Base-by-base conservation (phyloP, 2,329 filamentous ascomycete species). In the Aspergillus latus region DNA sequence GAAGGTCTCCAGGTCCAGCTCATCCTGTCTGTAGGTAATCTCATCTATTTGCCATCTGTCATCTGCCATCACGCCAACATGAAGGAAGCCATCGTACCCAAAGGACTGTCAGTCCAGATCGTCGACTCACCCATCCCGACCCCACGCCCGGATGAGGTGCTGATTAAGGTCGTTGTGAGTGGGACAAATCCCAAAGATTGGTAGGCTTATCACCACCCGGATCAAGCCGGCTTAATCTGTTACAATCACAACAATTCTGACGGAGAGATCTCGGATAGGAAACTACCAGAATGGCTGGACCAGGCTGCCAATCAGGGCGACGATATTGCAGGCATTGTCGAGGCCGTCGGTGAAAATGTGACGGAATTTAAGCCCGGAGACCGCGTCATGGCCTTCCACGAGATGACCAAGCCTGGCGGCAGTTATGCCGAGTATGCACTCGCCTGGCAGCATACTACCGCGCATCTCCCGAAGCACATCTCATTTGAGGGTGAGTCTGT, bases 381-480 rank as follows among this genome's bases (percentile, higher is more conserved):
- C 61, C 75, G 81, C 5, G 83, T 86, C 1, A 80, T 70, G 0
- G 73, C 72, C 0, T 74, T 77, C 58, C 76, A 78, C 48, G 68
- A 81, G 63, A 84, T 84, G 78, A 63, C 72, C 48, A 72, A 72
- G 1, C 73, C 77, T 0, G 71, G 75, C n/a, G 83, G 83, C 2
- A 77, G 73, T 32, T 85, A 78, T 59, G 83, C 81, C 1, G 82
- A 85, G 59, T 85, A 84, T 63, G 81, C 81, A 0, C 65, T 85
- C 5, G 78, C 77, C 1, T 79, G 74, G 74, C 73, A 74, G 30
- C 73, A 82, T 57, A 80, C 81, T 0, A 85, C 82, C 0, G 82
- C 84, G 66, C 80, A 81, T 63, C 69, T 85, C 11, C 80, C 82
- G 0, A 60, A 74, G 21, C 72, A 75, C 26, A 75, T 73, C 0